Evolutionary conservation across 257 asterid genomes (phyloP).

Genomic region (Nicotiana tabacum): DNA sequence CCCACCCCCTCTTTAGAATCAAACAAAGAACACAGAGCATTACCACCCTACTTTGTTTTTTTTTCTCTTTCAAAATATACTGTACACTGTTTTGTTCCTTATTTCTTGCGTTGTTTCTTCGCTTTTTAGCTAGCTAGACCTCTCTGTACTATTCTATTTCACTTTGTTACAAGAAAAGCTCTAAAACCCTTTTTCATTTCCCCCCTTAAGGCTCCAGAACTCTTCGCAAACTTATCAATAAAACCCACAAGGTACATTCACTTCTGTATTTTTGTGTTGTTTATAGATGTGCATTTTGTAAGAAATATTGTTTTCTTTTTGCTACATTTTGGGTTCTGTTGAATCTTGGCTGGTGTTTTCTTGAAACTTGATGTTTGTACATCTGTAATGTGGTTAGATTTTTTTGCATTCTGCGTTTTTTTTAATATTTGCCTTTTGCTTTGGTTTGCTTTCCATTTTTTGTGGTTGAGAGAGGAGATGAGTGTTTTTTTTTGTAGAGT

Average conservation of each 20-base stretch:
- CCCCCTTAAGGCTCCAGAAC: background rate
- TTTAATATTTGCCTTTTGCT: background rate
- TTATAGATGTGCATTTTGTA: constrained; percentile 24
- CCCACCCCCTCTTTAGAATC: background rate
- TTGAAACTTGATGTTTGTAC: background rate
- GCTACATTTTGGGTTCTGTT: background rate
- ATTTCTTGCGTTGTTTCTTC: background rate
- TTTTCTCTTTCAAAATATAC: background rate
- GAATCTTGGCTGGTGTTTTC: background rate
- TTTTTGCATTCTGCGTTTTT: background rate
- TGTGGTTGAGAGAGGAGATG: background rate
- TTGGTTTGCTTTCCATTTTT: background rate
- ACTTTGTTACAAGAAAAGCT: constrained; percentile 18
- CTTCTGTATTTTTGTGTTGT: constrained; percentile 20
- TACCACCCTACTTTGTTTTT: background rate
- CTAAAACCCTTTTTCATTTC: constrained; percentile 11
- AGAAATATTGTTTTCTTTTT: background rate
- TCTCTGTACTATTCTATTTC: background rate
- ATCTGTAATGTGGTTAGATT: background rate
- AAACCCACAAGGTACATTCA: constrained; percentile 36
- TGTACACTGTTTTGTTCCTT: background rate
- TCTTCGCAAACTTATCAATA: constrained; percentile 20
- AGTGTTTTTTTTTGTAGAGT: background rate
- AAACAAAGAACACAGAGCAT: constrained; percentile 5
- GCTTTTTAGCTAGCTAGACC: constrained; percentile 11